A percentile compares a stretch with the other conserved stretches of the same genome.
Conservation (phyloP, 164 flowering plant genomes). For the Saururus chinensis region DNA sequence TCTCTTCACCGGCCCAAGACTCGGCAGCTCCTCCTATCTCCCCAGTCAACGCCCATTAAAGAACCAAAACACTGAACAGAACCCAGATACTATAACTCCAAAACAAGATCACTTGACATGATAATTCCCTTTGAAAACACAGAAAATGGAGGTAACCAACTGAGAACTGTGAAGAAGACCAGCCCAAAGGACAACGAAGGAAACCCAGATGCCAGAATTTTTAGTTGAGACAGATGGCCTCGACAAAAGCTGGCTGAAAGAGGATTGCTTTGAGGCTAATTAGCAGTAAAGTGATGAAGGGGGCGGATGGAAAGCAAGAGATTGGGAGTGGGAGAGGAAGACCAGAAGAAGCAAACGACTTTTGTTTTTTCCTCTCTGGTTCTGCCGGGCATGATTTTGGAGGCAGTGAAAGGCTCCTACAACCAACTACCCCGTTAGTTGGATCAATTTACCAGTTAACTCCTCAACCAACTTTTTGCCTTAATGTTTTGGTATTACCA, state of each 20-base stretch:
- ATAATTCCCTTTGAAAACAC: neutral
- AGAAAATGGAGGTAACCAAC: too few relatives aligned
- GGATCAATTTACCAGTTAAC: too few relatives aligned
- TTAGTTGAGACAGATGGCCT: neutral
- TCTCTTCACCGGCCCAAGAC: neutral
- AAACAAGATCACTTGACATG: neutral
- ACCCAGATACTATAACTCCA: neutral
- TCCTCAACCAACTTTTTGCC: too few relatives aligned
- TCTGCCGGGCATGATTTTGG: neutral
- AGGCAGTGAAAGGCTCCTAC: neutral
- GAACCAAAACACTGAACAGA: neutral
- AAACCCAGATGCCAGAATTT: neutral
- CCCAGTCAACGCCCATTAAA: slow-evolving; percentile 5
- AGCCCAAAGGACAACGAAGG: too few relatives aligned
- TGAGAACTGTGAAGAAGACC: too few relatives aligned
- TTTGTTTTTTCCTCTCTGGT: neutral
- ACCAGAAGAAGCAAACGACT: neutral
- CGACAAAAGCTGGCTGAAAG: neutral
- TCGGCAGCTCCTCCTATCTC: slow-evolving; percentile 2
- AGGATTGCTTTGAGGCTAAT: neutral
- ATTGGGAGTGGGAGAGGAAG: too few relatives aligned
- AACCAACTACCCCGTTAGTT: too few relatives aligned
- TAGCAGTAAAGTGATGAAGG: neutral
- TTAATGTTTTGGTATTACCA: too few relatives aligned
- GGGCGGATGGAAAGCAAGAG: neutral